phyloP scores from a whole-genome alignment of 805 yeast species.

The Ogataea methanolica region DNA sequence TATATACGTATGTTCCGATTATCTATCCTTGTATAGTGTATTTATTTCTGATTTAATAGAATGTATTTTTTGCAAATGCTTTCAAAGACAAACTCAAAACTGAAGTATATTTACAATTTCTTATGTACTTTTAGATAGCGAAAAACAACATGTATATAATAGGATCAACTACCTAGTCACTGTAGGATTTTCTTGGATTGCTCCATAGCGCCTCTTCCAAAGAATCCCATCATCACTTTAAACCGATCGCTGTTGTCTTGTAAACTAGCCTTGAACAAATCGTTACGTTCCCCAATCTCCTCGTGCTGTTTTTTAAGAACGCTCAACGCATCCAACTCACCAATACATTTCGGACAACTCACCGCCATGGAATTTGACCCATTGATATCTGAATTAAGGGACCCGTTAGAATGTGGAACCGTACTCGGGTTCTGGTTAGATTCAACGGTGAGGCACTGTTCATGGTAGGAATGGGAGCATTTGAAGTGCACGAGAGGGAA shows the following conservation, averaged over 20 bases:
- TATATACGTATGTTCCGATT: no score
- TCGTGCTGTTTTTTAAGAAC: slow-evolving; percentile 57
- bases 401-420: slow-evolving; percentile 6
- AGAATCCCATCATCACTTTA: slow-evolving; percentile 71
- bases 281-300: slow-evolving; percentile 56
- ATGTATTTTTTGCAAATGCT: neutral
- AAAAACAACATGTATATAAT: neutral
- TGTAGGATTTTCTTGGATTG: slow-evolving; percentile 18
- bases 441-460: slow-evolving; percentile 47
- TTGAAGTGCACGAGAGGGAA: slow-evolving; percentile 79
- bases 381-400: neutral
- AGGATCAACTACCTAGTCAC: neutral
- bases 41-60: neutral
- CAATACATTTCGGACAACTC: slow-evolving; percentile 70
- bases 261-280: slow-evolving; percentile 56
- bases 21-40: no score
- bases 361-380: neutral
- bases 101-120: neutral
- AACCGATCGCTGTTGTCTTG: slow-evolving; percentile 56
- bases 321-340: slow-evolving; percentile 63
- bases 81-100: neutral
- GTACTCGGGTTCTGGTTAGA: slow-evolving; percentile 7
- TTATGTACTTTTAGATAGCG: neutral
- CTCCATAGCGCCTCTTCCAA: slow-evolving; percentile 86
- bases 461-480: slow-evolving; percentile 85